Conservation (phyloP, 2,329 filamentous ascomycete species). For the Botrytis elliptica region DNA sequence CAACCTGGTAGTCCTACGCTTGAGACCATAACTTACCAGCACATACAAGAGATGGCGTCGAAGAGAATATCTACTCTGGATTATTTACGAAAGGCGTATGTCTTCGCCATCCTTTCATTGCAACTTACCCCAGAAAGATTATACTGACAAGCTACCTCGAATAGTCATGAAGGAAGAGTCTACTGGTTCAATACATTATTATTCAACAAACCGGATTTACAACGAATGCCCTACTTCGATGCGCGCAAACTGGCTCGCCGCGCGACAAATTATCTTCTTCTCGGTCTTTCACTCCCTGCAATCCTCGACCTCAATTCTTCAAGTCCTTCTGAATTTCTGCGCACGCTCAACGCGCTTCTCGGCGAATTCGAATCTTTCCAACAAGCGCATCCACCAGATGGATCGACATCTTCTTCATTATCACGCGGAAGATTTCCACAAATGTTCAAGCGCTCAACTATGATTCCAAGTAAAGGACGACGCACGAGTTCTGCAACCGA, state of each 20-base stretch:
- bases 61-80: slow-evolving; percentile 94
- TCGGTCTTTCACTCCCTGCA: slow-evolving; percentile 86
- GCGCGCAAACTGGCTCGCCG: slow-evolving; percentile 80
- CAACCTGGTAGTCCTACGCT: slow-evolving; percentile 38
- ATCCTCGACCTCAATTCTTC: slow-evolving; percentile 84
- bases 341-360: slow-evolving; percentile 79
- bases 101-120: not conserved
- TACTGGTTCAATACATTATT: slow-evolving; percentile 99
- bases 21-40: slow-evolving; percentile 47
- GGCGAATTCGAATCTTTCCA: slow-evolving; percentile 94
- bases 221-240: slow-evolving; percentile 82
- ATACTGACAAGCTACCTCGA: not conserved
- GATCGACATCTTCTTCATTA: slow-evolving; percentile 61
- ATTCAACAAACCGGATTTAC: slow-evolving; percentile 79
- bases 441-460: slow-evolving; percentile 69
- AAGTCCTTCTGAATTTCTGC: slow-evolving; percentile 80
- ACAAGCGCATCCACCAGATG: slow-evolving; percentile 77
- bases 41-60: slow-evolving; percentile 79
- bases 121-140: not conserved
- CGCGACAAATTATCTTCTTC: slow-evolving; percentile 88
- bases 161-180: slow-evolving; percentile 84
- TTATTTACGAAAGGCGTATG: slow-evolving; percentile 88
- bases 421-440: slow-evolving; percentile 77
- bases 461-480: slow-evolving; percentile 53
- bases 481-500: slow-evolving; percentile 60